Evolutionary conservation across 176 grass and related monocot species (phyloP).

Genomic region (Hordeum marinum): DNA sequence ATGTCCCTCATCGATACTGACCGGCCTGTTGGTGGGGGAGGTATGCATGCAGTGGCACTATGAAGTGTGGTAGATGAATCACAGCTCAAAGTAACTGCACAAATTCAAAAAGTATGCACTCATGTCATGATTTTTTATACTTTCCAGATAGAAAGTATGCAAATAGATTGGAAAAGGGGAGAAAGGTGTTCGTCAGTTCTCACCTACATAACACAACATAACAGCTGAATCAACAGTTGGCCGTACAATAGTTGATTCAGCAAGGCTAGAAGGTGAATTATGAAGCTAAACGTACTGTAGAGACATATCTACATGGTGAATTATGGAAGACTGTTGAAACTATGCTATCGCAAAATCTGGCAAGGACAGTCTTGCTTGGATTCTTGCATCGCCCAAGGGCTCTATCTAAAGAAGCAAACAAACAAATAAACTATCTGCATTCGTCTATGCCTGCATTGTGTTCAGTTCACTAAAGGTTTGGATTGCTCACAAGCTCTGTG

Average conservation of each 20-base stretch:
- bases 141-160: not conserved
- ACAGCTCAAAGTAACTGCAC: constrained; percentile 66
- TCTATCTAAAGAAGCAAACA: not conserved
- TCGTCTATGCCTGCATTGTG: not conserved
- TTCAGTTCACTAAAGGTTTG: not conserved
- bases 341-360: not conserved
- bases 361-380: not conserved
- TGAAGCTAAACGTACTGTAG: not conserved
- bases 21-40: constrained; percentile 63
- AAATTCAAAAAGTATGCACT: not conserved
- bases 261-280: not conserved
- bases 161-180: not conserved
- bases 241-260: not conserved
- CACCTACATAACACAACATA: too few species aligned
- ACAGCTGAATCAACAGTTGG: too few species aligned
- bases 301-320: not conserved
- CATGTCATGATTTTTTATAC: too few species aligned
- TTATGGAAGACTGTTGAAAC: not conserved
- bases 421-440: not conserved
- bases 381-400: not conserved
- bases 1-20: constrained; percentile 97
- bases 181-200: not conserved
- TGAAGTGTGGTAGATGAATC: constrained; percentile 58
- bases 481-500: not conserved
- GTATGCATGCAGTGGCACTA: constrained; percentile 56